Base-by-base conservation (phyloP, 768 basidiomycete species). In the Lenzites betulinus region DNA sequence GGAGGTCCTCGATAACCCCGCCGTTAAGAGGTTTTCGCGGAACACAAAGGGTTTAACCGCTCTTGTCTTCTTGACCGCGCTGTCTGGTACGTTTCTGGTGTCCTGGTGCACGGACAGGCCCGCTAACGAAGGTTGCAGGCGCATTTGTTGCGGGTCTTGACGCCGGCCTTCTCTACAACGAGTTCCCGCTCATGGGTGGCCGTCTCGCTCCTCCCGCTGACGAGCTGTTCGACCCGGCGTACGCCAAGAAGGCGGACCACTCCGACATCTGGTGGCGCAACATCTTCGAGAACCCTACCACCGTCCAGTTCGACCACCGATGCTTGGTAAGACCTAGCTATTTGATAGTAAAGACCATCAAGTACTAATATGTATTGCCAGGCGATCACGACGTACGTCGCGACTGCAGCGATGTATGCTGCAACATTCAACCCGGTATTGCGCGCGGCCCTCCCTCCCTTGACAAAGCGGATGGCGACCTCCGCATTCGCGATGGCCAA, bases 61-160 rank as follows among this genome's bases (percentile, higher is more conserved):
- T 7, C 81, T 98, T 28, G 92, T 98, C 6, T 86, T 98, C 69
- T 63, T 96, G 59, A 99, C 97, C 0, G 96, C 95, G 1, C 71
- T 98, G 25, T 98, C 96, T 44, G 95, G 95, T 94, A 69, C 48
- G 59, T 8, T 30, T 11, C 25, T 26, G 15, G 2, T 44, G 64
- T 47, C 26, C 36, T 26, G n/a, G 51, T 35, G 25, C 35, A 1
- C 13, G 11, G 6, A 1, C 28, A 11, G 30, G 2, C n/a, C 25
- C 23, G 33, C 50, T 53, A 33, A 49, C 13, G 11, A 7, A 23
- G 46, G 58, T 13, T 47, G 23, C 70, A 96, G 96, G 97, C 52
- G 97, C 97, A 5, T 98, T 99, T 67, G 97, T 99, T 28, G 97
- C 97, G 38, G 97, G 97, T 15, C 80, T 99, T 43, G 97, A 99